phyloP scores from a whole-genome alignment of 1,284 basidiomycete species.

The Schizophyllum amplum region DNA sequence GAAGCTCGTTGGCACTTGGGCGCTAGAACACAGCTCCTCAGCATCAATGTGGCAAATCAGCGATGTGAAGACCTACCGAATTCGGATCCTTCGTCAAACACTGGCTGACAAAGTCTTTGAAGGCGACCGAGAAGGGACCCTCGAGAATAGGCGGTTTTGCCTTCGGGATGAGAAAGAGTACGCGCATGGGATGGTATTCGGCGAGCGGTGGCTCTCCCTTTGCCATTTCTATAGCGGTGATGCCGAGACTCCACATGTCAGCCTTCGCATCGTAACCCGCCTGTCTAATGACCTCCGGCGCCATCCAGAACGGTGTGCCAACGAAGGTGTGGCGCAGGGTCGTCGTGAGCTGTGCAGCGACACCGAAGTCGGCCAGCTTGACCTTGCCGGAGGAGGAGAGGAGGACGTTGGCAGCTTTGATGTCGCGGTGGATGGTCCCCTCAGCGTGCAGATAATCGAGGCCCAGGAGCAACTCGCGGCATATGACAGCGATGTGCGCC shows the following conservation, averaged over 20 bases:
- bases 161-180: slow-evolving; percentile 93
- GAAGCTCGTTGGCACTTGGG: slow-evolving; percentile 83
- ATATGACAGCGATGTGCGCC: slow-evolving; percentile 89
- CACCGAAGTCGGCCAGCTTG: slow-evolving; percentile 96
- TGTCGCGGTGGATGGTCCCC: slow-evolving; percentile 96
- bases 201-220: slow-evolving; percentile 91
- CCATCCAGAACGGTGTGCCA: slow-evolving; percentile 98
- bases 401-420: slow-evolving; percentile 96
- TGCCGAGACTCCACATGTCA: slow-evolving; percentile 96
- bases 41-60: slow-evolving; percentile 4
- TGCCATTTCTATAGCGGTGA: slow-evolving; percentile 94
- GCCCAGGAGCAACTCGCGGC: slow-evolving; percentile 88
- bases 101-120: slow-evolving; percentile 87
- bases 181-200: slow-evolving; percentile 94
- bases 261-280: slow-evolving; percentile 95
- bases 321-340: slow-evolving; percentile 92
- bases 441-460: slow-evolving; percentile 93
- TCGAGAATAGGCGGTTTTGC: slow-evolving; percentile 91
- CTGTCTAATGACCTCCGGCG: slow-evolving; percentile 94
- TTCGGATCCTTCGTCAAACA: slow-evolving; percentile 93
- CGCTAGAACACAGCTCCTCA: slow-evolving; percentile 43
- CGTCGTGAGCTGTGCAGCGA: slow-evolving; percentile 86
- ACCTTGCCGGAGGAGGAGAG: slow-evolving; percentile 87
- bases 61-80: slow-evolving; percentile 38
- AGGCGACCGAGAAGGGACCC: slow-evolving; percentile 74